Conservation (phyloP, 1,139 yeast species). For the Suhomyces bokatorum region DNA sequence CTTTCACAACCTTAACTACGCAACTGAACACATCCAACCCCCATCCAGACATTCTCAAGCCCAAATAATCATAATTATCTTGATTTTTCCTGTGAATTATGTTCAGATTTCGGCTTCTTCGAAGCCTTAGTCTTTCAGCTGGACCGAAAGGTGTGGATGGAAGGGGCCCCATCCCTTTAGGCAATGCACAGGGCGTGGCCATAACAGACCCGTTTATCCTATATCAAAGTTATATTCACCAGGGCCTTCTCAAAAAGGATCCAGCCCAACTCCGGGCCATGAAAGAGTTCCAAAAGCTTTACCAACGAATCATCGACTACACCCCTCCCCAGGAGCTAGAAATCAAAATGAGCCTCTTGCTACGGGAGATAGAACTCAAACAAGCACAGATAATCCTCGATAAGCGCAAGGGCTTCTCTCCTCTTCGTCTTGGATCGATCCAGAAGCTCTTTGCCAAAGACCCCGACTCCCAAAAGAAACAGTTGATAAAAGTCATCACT, state of each 20-base stretch:
- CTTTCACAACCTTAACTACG: too few relatives aligned
- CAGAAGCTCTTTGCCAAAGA: slow-evolving; percentile 27
- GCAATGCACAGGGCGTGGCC: slow-evolving; percentile 24
- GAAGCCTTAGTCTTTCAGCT: slow-evolving; percentile 1
- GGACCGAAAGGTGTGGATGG: slow-evolving; percentile 44
- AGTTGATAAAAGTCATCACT: slow-evolving; percentile 49
- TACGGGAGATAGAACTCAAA: slow-evolving; percentile 48
- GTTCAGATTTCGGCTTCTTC: not conserved
- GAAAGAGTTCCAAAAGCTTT: slow-evolving; percentile 63
- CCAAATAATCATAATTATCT: too few relatives aligned
- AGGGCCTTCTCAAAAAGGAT: slow-evolving; percentile 55
- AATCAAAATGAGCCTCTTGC: slow-evolving; percentile 47
- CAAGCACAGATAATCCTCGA: slow-evolving; percentile 25
- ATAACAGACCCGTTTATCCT: slow-evolving; percentile 66
- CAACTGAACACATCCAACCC: too few relatives aligned
- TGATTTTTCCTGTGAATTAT: not conserved
- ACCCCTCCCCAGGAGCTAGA: slow-evolving; percentile 54
- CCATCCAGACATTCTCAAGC: not conserved
- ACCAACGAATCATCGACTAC: slow-evolving; percentile 60
- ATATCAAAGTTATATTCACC: slow-evolving; percentile 54
- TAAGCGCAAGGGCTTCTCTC: slow-evolving; percentile 12
- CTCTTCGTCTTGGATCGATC: slow-evolving; percentile 21
- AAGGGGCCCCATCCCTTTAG: slow-evolving; percentile 25
- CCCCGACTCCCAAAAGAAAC: slow-evolving; percentile 31
- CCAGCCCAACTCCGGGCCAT: slow-evolving; percentile 62